phyloP scores from a whole-genome alignment of 2,329 filamentous ascomycete genomes.

The Fusarium sp. region DNA sequence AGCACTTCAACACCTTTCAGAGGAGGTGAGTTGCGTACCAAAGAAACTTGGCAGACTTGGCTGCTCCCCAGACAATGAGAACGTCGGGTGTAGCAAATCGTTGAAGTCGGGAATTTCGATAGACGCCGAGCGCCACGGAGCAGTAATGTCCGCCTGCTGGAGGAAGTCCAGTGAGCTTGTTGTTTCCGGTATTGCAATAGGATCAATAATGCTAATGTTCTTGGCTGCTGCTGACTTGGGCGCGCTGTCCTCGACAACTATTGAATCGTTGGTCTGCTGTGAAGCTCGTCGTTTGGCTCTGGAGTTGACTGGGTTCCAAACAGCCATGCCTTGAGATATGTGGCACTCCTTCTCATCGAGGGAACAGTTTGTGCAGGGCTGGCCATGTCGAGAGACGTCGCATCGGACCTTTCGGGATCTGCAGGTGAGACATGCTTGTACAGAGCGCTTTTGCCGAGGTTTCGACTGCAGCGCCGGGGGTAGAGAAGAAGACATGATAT shows the following conservation, averaged over 20 bases:
- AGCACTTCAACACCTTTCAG: background rate
- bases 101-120: background rate
- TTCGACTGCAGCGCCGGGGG: background rate
- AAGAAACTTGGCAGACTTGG: background rate
- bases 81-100: background rate
- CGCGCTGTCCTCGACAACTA: background rate
- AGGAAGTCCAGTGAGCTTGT: constrained; percentile 3
- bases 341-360: constrained; percentile 2
- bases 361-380: constrained; percentile 1
- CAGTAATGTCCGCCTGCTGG: background rate
- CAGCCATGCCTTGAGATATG: background rate
- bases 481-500: background rate
- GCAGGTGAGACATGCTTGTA: constrained; percentile 1
- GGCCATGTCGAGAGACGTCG: constrained; percentile 4
- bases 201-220: background rate
- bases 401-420: constrained; percentile 12
- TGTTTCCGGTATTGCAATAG: background rate
- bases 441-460: background rate
- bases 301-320: background rate
- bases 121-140: constrained; percentile 3
- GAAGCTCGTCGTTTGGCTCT: constrained; percentile 7
- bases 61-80: background rate
- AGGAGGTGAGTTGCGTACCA: background rate
- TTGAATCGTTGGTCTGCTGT: constrained; percentile 2
- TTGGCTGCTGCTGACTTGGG: background rate